Base-by-base conservation (phyloP, 768 basidiomycete species). In the Suillus cothurnatus region DNA sequence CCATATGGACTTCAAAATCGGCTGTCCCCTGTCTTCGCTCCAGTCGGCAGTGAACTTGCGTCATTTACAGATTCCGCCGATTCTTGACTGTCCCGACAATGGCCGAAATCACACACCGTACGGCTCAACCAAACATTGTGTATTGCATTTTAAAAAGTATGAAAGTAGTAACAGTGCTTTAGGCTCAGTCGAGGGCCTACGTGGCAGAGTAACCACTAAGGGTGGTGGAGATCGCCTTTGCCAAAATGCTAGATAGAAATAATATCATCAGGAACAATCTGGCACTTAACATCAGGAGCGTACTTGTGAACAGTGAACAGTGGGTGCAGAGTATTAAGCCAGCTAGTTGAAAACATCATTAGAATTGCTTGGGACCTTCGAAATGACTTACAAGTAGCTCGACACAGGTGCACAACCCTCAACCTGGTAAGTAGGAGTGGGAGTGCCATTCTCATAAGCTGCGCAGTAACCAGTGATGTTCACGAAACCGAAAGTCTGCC, bases 241-340 rank as follows among this genome's bases (percentile, higher is more conserved):
- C 84, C 45, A 86, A 78, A 43, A 81, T 74, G 65, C 86, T 87
- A 66, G n/a, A 47, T 38, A 28, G 28, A 60, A 58, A 56, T 14
- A 19, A 12, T 7, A 11, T 72, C 17, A 64, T 61, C 15, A 59
- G 50, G 32, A 52, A 11, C 32, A 21, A 21, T 8, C 12, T 23
- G 2, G 4, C 28, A n/a, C 55, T 50, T 12, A 41, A 28, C 15
- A 15, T 43, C 47, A 67, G 32, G 21, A 39, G 75, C 84, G 68
- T 69, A 88, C 88, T 85, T 79, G 69, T 88, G 88, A 63, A 89
- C 81, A 28, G 86, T 86, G 69, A 87, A 89, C 23, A 88, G 68
- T 32, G 87, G 88, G 71, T 88, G 87, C 47, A 89, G 75, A 3
- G 79, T 72, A 71, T 89, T 88, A 56, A 88, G 70, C 87, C 87